Evolutionary conservation across 345 rosid species (phyloP).

Genomic region (Moringa oleifera): DNA sequence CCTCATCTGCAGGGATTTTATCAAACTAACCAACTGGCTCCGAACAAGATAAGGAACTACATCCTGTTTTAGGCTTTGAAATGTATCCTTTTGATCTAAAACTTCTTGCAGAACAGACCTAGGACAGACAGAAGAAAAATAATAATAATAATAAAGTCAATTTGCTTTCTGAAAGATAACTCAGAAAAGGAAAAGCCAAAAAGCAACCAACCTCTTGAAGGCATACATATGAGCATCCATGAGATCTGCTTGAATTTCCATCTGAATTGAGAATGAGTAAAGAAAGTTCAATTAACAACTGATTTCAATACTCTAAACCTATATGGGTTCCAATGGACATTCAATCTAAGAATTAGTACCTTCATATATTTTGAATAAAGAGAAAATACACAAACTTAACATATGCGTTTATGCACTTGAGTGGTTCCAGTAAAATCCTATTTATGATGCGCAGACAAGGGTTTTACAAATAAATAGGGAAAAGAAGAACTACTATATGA

Average conservation of each 20-base stretch:
- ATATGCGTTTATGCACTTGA: not conserved
- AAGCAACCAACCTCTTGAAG: slow-evolving; percentile 72
- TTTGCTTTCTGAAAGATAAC: not conserved
- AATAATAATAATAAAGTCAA: slow-evolving; percentile 5
- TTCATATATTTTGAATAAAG: not conserved
- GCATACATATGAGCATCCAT: slow-evolving; percentile 97
- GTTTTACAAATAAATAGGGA: not conserved
- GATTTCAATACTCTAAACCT: slow-evolving; percentile 6
- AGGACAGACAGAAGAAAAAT: slow-evolving; percentile 11
- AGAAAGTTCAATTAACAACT: slow-evolving; percentile 10
- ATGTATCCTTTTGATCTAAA: slow-evolving; percentile 58
- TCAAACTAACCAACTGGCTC: slow-evolving; percentile 84
- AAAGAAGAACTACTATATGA: too few species aligned
- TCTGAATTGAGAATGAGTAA: slow-evolving; percentile 40
- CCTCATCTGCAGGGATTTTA: slow-evolving; percentile 12
- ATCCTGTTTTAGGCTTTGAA: slow-evolving; percentile 78
- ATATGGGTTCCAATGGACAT: not conserved
- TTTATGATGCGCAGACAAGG: too few species aligned
- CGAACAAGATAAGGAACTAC: slow-evolving; percentile 87
- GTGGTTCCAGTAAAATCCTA: not conserved
- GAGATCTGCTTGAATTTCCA: slow-evolving; percentile 92
- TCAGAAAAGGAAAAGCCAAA: slow-evolving; percentile 11
- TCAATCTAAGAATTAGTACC: not conserved
- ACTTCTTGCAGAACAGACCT: slow-evolving; percentile 81
- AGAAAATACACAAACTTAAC: not conserved